Evolutionary conservation across 164 flowering plant species (phyloP).

Genomic region (Tinospora cordifolia): DNA sequence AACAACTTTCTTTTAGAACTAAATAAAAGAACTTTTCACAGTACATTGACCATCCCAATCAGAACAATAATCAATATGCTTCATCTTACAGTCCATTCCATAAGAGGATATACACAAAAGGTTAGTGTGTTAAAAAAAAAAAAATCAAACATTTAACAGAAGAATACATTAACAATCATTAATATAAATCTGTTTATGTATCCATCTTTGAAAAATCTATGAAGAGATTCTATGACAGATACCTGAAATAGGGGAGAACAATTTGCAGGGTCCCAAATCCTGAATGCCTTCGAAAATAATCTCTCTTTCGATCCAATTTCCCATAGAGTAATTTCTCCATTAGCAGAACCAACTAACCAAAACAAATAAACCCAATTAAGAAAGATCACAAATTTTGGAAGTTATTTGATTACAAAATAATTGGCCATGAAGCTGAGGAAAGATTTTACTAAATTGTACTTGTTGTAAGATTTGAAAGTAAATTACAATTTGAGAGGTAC

Average conservation of each 20-base stretch:
- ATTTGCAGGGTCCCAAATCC: conserved; percentile 51
- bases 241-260: conserved; percentile 62
- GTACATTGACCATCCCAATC: background rate
- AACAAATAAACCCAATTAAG: background rate
- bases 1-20: background rate
- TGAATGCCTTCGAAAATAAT: conserved; percentile 61
- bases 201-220: background rate
- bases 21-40: background rate
- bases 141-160: background rate
- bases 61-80: background rate
- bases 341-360: conserved; percentile 56
- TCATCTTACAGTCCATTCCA: background rate
- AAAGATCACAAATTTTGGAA: background rate
- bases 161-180: background rate
- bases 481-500: background rate
- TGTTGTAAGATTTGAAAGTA: background rate
- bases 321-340: conserved; percentile 74
- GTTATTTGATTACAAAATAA: background rate
- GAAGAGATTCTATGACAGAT: background rate
- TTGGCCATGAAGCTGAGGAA: background rate
- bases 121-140: background rate
- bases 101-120: background rate
- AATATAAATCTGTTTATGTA: background rate
- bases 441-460: background rate
- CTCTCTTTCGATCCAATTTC: conserved; percentile 62